Base-by-base conservation (phyloP, 2,329 filamentous ascomycete species). In the Plectosphaerella cucumerina region DNA sequence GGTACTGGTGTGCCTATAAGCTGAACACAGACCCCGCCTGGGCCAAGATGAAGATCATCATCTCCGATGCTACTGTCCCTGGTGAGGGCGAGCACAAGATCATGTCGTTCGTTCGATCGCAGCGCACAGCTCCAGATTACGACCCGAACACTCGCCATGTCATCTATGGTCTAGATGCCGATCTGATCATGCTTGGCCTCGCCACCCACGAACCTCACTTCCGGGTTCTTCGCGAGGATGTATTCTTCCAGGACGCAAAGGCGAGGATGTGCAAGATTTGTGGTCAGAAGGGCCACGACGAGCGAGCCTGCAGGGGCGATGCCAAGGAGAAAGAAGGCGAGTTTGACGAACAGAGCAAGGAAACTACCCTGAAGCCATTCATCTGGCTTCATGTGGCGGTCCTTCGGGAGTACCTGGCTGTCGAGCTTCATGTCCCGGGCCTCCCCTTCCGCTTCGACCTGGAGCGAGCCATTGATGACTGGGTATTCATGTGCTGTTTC, bases 11-110 rank as follows among this genome's bases (percentile, higher is more conserved):
- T 66, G 86, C 93, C 49, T 97, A 97, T 75, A 99, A 99, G 73
- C 82, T 97, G 58, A 97, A 95, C 70, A 97, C 90, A 22, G 94
- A 99, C 68, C 91, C 93, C 31, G 90, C 87, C 47, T 99, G 95
- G 95, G 89, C 89, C 56, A 91, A 91, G 67, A 77, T 97, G 68
- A 99, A 99, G 77, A 82, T 99, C 68, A 95, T 99, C 69, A 97
- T 99, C 59, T 99, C 94, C 9, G 94, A 99, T 75, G 93, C 94
- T 49, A 97, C 93, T 39, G 92, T 99, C 37, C 94, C 94, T 50
- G 94, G 94, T 65, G 94, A 99, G 73, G 94, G 94, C 66, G 94
- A 99, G 73, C 94, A 99, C 70, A 99, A 99, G 71, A 97, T 99
- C 65, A 99, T 99, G 94, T 86, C 94, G 60, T 99, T 97, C 67